Conservation (phyloP, 164 flowering plant species). For the Liquidambar formosana region DNA sequence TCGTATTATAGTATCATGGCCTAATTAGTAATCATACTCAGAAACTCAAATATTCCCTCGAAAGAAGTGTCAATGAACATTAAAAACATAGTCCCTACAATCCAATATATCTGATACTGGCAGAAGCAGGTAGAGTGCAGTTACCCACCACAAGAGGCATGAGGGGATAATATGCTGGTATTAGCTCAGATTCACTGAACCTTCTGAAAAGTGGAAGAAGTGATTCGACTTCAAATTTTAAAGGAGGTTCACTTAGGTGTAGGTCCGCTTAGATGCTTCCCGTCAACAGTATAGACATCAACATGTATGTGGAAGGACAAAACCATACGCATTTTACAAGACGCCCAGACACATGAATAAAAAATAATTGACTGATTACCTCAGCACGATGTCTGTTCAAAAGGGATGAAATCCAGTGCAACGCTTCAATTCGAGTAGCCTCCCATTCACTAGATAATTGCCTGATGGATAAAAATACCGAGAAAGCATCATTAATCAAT, state of each 20-base stretch:
- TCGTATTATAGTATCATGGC: too few relatives aligned
- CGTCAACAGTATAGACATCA: background rate
- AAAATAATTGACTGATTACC: conserved; percentile 40
- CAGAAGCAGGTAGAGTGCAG: too few relatives aligned
- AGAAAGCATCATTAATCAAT: background rate
- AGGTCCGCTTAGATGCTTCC: background rate
- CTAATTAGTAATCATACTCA: too few relatives aligned
- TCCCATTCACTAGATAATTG: conserved; percentile 85
- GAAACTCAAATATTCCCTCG: too few relatives aligned
- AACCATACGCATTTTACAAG: too few relatives aligned
- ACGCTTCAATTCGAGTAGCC: conserved; percentile 88
- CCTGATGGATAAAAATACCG: conserved; percentile 39
- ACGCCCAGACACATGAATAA: too few relatives aligned
- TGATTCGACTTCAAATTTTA: background rate
- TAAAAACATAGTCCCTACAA: too few relatives aligned
- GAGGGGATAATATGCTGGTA: background rate
- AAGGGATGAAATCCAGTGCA: conserved; percentile 90
- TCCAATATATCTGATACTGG: too few relatives aligned
- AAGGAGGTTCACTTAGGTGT: background rate
- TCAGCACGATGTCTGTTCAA: conserved; percentile 72
- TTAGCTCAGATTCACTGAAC: background rate
- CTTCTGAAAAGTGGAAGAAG: background rate
- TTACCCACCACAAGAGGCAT: too few relatives aligned
- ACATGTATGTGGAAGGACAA: background rate
- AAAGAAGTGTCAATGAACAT: too few relatives aligned